Base-by-base conservation (phyloP, 1,139 yeast genomes). In the Pichia sp. region DNA sequence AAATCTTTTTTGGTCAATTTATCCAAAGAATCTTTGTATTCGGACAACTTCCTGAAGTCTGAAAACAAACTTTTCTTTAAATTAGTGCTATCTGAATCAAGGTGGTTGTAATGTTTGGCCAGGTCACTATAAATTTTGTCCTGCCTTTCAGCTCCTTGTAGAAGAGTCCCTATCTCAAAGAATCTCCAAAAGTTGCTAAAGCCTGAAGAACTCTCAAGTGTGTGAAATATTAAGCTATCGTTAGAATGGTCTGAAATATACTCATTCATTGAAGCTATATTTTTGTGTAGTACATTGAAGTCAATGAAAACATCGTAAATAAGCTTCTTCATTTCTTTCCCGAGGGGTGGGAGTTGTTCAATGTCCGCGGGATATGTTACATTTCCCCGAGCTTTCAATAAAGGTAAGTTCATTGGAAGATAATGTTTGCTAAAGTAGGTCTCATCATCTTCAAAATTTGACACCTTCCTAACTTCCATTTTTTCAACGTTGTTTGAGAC, bases 181-280 rank as follows among this genome's bases (percentile, higher is more conserved):
- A 76, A 54, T 58, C 76, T 72, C 80, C 80, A 76, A 16, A 67
- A 68, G 13, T 67, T 63, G 4, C 67, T 63, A 48, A 56, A 58
- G 4, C 55, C 57, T 3, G 69, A 46, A 0, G 71, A 65, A 1
- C 41, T 52, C 16, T 60, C 61, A 1, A 58, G 37, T 0, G 72
- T 61, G 50, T 70, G 72, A 2, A 34, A 53, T 10, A 57, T 49
- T 31, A 49, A 26, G 12, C 53, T 58, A 1, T 50, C 49, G 3
- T 63, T 59, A 12, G 65, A 48, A 48, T 76, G 79, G 48, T 73
- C 75, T 10, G 55, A 50, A 18, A 76, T 51, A 48, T 70, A 73
- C 1, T 41, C 49, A 13, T 66, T 66, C 16, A 74, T 48, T 4
- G 63, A 61, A 3, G 46, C 25, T 9, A 69, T 52, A 53, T 76